phyloP scores from a whole-genome alignment of 2,329 filamentous ascomycete genomes.

The Xylariaceae sp. region DNA sequence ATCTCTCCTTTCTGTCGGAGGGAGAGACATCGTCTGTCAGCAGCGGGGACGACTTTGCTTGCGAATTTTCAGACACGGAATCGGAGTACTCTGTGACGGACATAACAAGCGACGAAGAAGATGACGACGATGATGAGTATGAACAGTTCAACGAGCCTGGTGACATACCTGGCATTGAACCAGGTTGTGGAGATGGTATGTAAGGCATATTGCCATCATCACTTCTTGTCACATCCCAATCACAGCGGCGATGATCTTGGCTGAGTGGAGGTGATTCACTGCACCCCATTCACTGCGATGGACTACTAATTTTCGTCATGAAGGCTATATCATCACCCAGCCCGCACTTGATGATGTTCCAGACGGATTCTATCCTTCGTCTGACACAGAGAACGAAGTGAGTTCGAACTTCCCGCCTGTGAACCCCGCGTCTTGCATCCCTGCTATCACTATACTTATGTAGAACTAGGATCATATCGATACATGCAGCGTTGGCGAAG shows the following conservation, averaged over 20 bases:
- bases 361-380: slow-evolving; percentile 76
- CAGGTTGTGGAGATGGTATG: slow-evolving; percentile 65
- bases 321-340: slow-evolving; percentile 76
- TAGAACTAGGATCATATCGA: slow-evolving; percentile 69
- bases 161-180: slow-evolving; percentile 75
- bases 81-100: slow-evolving; percentile 36
- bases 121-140: slow-evolving; percentile 49
- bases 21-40: slow-evolving; percentile 41
- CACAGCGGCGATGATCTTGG: slow-evolving; percentile 1
- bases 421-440: not conserved
- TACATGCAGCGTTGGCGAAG: slow-evolving; percentile 74
- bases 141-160: slow-evolving; percentile 60
- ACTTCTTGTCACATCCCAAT: slow-evolving; percentile 3
- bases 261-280: slow-evolving; percentile 13
- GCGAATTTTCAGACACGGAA: slow-evolving; percentile 62
- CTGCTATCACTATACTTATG: not conserved
- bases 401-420: not conserved
- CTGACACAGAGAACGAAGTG: slow-evolving; percentile 63
- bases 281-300: slow-evolving; percentile 4
- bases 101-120: slow-evolving; percentile 53
- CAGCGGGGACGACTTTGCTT: slow-evolving; percentile 53
- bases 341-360: slow-evolving; percentile 86
- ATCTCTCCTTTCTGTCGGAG: slow-evolving; percentile 23
- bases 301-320: slow-evolving; percentile 13
- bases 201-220: slow-evolving; percentile 13